Evolutionary conservation across 2,329 filamentous ascomycete species (phyloP).

Genomic region (Xylaria sp.): DNA sequence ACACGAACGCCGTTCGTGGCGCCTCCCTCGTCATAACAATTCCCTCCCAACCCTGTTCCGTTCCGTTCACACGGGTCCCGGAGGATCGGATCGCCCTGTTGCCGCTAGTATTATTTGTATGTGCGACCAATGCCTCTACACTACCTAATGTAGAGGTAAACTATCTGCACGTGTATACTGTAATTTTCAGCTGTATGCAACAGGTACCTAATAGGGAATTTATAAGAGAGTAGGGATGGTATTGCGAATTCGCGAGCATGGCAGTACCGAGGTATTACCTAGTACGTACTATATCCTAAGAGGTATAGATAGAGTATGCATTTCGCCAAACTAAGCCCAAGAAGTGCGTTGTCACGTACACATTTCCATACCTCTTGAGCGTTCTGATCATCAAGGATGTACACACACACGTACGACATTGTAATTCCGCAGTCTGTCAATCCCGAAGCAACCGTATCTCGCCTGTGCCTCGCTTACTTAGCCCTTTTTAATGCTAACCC

Average conservation of each 20-base stretch:
- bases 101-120: constrained; percentile 28
- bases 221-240: too few species aligned
- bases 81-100: constrained; percentile 28
- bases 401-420: neutral
- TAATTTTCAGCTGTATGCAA: constrained; percentile 24
- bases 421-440: neutral
- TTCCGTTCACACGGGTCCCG: constrained; percentile 30
- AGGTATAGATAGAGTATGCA: neutral
- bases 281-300: too few species aligned
- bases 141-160: too few species aligned
- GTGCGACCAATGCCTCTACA: constrained; percentile 21
- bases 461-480: neutral
- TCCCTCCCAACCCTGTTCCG: constrained; percentile 29
- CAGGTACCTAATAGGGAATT: neutral
- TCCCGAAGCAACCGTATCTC: neutral
- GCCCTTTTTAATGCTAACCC: constrained; percentile 3
- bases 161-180: too few species aligned
- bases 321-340: neutral
- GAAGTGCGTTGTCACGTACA: neutral
- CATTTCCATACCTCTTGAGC: too few species aligned
- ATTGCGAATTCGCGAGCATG: neutral
- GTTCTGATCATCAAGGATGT: neutral
- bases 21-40: constrained; percentile 17
- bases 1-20: constrained; percentile 19
- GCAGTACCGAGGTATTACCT: too few species aligned